A percentile compares a stretch with the other conserved stretches of the same genome.
These are phyloP conservation scores for Penicillium malachiteum DNA, from an alignment of 495 filamentous ascomycete species.

Conservation along the genomic window DNA sequence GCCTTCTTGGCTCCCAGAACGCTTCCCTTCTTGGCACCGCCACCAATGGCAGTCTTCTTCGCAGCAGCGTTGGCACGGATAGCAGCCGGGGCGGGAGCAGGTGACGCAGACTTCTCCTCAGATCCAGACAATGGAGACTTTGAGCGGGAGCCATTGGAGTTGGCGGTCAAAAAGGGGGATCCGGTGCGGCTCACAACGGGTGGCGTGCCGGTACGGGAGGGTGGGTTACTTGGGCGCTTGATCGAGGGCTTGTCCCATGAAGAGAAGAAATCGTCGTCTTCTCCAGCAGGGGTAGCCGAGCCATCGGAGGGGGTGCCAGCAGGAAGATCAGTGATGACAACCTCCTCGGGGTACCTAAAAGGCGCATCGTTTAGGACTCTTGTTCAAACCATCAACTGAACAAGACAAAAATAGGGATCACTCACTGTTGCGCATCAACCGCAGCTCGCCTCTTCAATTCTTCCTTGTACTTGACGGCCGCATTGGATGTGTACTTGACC, in stretches of 20 bases:
- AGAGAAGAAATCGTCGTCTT: slow-evolving; percentile 96
- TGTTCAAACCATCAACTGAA: slow-evolving; percentile 1
- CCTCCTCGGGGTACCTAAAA: slow-evolving; percentile 77
- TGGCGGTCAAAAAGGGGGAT: slow-evolving; percentile 83
- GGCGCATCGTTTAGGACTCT: slow-evolving; percentile 9
- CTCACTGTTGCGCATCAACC: slow-evolving; percentile 75
- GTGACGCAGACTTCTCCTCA: slow-evolving; percentile 44
- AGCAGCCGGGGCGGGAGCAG: slow-evolving; percentile 50
- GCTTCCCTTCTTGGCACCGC: slow-evolving; percentile 71
- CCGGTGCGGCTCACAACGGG: slow-evolving; percentile 79
- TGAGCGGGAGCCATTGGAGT: slow-evolving; percentile 70
- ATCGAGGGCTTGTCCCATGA: slow-evolving; percentile 98
- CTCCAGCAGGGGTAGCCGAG: slow-evolving; percentile 69
- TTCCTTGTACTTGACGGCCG: slow-evolving; percentile 94
- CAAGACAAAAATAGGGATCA: background rate
- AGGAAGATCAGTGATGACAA: slow-evolving; percentile 75
- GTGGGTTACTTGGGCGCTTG: slow-evolving; percentile 92
- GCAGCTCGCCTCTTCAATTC: slow-evolving; percentile 82
- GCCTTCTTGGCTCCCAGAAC: slow-evolving; percentile 89
- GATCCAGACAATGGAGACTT: slow-evolving; percentile 75
- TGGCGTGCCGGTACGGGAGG: slow-evolving; percentile 86
- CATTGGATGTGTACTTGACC: slow-evolving; percentile 89
- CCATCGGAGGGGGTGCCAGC: slow-evolving; percentile 59
- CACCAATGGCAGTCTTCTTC: slow-evolving; percentile 62
- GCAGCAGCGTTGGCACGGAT: slow-evolving; percentile 75